These are phyloP conservation scores for Carex scoparia DNA, from an alignment of 176 grass and related monocot species.

Conservation along the genomic window DNA sequence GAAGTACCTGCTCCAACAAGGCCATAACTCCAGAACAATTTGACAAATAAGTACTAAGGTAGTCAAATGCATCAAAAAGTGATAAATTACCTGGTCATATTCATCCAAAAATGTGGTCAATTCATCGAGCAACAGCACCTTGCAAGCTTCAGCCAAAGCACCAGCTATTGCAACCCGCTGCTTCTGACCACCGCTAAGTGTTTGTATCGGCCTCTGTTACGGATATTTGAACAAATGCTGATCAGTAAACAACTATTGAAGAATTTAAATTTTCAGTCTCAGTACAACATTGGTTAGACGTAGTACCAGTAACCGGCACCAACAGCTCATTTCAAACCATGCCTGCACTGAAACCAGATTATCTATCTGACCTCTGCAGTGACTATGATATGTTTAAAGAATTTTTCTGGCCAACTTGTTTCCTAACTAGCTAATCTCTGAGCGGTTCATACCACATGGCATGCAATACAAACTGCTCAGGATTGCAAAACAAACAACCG, in stretches of 20 bases:
- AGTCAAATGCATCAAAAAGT: conserved; percentile 14
- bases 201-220: conserved; percentile 88
- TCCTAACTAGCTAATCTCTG: background rate
- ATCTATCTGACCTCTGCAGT: background rate
- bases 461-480: background rate
- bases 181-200: conserved; percentile 94
- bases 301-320: background rate
- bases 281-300: background rate
- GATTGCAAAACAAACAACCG: background rate
- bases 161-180: conserved; percentile 93
- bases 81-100: conserved; percentile 61
- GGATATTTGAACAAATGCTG: conserved; percentile 15
- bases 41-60: background rate
- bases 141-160: conserved; percentile 87
- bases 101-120: conserved; percentile 96
- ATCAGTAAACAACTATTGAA: background rate
- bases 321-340: background rate
- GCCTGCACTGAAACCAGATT: background rate
- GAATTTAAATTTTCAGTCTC: background rate
- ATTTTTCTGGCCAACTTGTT: background rate
- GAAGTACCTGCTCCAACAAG: background rate
- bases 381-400: background rate
- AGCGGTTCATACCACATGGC: background rate
- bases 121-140: conserved; percentile 79
- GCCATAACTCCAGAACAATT: background rate